Base-by-base conservation (phyloP, 31 red algal species). In the Bonnemaisonia californica region DNA sequence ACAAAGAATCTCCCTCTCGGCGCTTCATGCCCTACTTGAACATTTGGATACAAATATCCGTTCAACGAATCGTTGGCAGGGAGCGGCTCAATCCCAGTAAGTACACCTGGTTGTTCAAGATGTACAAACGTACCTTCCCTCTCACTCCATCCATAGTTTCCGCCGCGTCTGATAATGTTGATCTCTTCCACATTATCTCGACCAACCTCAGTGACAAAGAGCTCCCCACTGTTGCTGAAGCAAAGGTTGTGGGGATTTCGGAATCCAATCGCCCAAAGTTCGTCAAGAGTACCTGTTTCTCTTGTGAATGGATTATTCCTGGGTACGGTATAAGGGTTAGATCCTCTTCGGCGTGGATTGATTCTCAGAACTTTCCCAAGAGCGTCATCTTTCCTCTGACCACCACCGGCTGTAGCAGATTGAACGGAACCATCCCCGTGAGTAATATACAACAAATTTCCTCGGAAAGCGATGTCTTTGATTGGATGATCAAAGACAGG, bases 121-220 rank as follows among this genome's bases (percentile, higher is more conserved):
- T 92, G 74, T 0, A 92, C 81, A 67, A 92, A 92, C 39, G 75
- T 65, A 12, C 89, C 89, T 67, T 92, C 89, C 26, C 89, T 61
- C 3, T 76, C 47, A 21, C 47, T 68, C 89, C 89, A 92, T 1
- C 89, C 89, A 26, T 92, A 92, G 59, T 92, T 85, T 13, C 81
- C 74, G 3, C 89, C 89, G 9, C 62, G 9, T 4, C 16, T 55
- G 3, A 85, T 66, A 1, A 92, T 59, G 34, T 92, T 85, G 1
- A 92, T 56, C 62, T 92, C 89, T 54, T 92, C 89, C 18, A 92
- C 56, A 59, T 92, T 92, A 55, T 92, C 81, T 18, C 81, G 62
- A 26, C 89, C 89, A 18, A 57, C 74, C 22, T 92, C 89, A 2
- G 68, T 58, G 9, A 63, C 89, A 45, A 85, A 85, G 24, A 92